phyloP scores from a whole-genome alignment of 2,329 filamentous ascomycete genomes.

The Sclerotinia trifoliorum region DNA sequence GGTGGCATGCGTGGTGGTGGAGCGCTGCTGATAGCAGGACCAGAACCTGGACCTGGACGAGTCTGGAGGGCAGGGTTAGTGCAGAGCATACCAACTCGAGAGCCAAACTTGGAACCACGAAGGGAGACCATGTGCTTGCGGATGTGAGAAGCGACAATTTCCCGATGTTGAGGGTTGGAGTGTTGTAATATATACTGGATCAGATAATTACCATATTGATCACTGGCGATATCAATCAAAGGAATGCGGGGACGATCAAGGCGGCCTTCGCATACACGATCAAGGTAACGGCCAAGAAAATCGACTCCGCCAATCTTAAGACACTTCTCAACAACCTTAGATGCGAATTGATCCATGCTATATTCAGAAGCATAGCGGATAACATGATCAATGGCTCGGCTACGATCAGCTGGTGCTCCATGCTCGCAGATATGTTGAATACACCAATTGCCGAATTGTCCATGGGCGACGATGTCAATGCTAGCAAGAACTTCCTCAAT shows the following conservation, averaged over 20 bases:
- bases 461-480: conserved; percentile 94
- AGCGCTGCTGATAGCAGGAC: conserved; percentile 56
- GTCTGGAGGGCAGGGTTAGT: conserved; percentile 90
- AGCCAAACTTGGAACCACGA: conserved; percentile 96
- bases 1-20: conserved; percentile 54
- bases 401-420: conserved; percentile 84
- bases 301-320: conserved; percentile 92
- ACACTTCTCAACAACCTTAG: conserved; percentile 98
- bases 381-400: conserved; percentile 91
- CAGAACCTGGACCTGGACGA: conserved; percentile 80
- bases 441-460: conserved; percentile 99
- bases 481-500: conserved; percentile 94
- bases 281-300: conserved; percentile 88
- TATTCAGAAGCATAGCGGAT: conserved; percentile 92
- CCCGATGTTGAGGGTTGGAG: conserved; percentile 81
- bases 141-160: conserved; percentile 90
- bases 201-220: conserved; percentile 98
- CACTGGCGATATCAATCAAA: conserved; percentile 95
- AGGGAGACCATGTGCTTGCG: conserved; percentile 99
- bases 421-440: conserved; percentile 99
- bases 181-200: conserved; percentile 96
- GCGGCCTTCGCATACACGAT: conserved; percentile 89
- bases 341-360: conserved; percentile 98
- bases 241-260: conserved; percentile 91
- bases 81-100: conserved; percentile 97